These are phyloP conservation scores for Harringtonia aguacate DNA, from an alignment of 2,329 filamentous ascomycete genomes.

Conservation along the genomic window DNA sequence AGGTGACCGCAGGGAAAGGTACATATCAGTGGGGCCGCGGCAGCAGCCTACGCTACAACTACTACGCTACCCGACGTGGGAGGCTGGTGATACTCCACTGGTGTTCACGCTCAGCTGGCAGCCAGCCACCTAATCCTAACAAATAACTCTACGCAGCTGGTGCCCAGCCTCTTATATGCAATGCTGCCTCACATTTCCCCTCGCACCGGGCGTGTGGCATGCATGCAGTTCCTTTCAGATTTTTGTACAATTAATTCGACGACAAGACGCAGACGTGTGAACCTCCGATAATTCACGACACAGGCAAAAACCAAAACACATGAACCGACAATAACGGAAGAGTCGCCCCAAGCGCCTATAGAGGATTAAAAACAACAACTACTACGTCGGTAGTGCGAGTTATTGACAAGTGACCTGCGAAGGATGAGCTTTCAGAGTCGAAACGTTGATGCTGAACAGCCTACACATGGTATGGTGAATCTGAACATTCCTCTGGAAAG, in stretches of 20 bases:
- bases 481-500: too few species aligned
- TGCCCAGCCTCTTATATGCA: background rate
- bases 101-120: background rate
- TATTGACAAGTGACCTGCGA: background rate
- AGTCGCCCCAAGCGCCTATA: too few species aligned
- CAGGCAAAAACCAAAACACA: too few species aligned
- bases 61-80: too few species aligned
- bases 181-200: background rate
- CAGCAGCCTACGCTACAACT: too few species aligned
- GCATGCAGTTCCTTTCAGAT: background rate
- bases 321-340: too few species aligned
- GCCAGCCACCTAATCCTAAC: background rate
- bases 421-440: slow-evolving; percentile 28
- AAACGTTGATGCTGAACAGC: slow-evolving; percentile 17
- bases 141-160: background rate
- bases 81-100: background rate
- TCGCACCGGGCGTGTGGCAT: background rate
- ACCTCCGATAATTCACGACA: too few species aligned
- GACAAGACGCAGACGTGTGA: background rate
- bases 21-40: too few species aligned
- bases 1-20: too few species aligned
- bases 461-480: too few species aligned
- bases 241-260: background rate
- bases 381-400: too few species aligned
- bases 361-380: too few species aligned